Percentiles rank a stretch among this genome's conserved stretches.
Conservation (phyloP, 768 basidiomycete species). For the Boletus rex-veris region DNA sequence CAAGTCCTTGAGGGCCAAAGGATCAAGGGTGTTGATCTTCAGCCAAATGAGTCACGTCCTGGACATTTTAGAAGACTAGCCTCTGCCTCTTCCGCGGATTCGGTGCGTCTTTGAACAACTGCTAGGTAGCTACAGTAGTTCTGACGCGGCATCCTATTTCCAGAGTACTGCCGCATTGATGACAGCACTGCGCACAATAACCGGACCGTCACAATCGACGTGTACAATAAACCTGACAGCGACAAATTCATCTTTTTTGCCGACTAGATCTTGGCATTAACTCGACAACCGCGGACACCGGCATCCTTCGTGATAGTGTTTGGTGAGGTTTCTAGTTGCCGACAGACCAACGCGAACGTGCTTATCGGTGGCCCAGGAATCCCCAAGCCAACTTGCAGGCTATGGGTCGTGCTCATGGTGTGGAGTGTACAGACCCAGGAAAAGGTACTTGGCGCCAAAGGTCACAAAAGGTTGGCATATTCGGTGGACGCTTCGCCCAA, state of each 20-base stretch:
- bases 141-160: slow-evolving; percentile 1
- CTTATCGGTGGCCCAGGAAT: no score
- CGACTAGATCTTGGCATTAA: slow-evolving; percentile 98
- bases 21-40: slow-evolving; percentile 95
- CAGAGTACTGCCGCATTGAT: slow-evolving; percentile 96
- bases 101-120: slow-evolving; percentile 48
- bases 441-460: no score
- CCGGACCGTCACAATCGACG: slow-evolving; percentile 92
- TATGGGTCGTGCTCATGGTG: no score
- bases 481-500: no score
- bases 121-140: background rate
- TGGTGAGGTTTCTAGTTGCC: slow-evolving; percentile 52
- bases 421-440: no score
- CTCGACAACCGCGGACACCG: slow-evolving; percentile 89
- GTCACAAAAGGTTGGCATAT: no score
- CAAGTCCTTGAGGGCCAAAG: slow-evolving; percentile 92
- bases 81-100: slow-evolving; percentile 86
- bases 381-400: no score
- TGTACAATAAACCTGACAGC: slow-evolving; percentile 91
- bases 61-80: slow-evolving; percentile 97
- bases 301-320: slow-evolving; percentile 94
- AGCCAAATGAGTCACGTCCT: slow-evolving; percentile 97
- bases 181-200: slow-evolving; percentile 96
- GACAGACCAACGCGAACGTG: background rate
- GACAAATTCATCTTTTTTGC: slow-evolving; percentile 94